Base-by-base conservation (phyloP, 345 rosid species). In the Balakata baccata region DNA sequence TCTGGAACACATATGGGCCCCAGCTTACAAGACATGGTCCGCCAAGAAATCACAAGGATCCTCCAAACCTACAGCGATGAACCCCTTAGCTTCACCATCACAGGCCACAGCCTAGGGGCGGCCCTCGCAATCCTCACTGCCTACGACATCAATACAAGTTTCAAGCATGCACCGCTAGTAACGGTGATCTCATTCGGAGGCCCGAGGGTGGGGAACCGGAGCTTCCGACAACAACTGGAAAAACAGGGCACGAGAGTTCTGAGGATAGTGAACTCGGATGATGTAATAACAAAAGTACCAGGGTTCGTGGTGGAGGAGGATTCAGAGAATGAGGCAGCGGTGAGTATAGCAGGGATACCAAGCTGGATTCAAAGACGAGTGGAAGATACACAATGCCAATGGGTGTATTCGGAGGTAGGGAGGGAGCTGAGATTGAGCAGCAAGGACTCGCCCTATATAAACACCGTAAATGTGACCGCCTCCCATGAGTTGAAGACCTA, bases 161-260 rank as follows among this genome's bases (percentile, higher is more conserved):
- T 90, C 69, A 78, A 73, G 45, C 54, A 66, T 2, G 79, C 88
- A 11, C 92, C 98, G 0, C 75, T 87, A 72, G 93, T 89, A 18
- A 89, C 99, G 2, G 99, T 94, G 6, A 80, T 94, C 64, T 94
- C 99, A 6, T 94, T 94, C 52, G 99, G 97, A 3, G 96, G 97
- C 50, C 99, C 99, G 10, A 92, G 97, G 11, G 96, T 94, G 3
- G 99, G 99, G 1, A 88, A 94, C 85, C 72, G 80, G 72, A 80
- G 87, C 69, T 92, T 94, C 77, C 71, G 95, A 10, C 80, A 70
- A 20, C 75, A 75, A 3, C 82, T 94, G 41, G 99, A 94, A 75
- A 80, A 78, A 62, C 90, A 86, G 64, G 99, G 96, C 73, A 86
- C 88, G 0, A 90, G 85, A 77, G 91, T 92, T 0, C 51, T 94